Percentiles rank a stretch among this genome's conserved stretches.
phyloP scores from a whole-genome alignment of 73 alveolate genomes.

The Stentor roeselii region DNA sequence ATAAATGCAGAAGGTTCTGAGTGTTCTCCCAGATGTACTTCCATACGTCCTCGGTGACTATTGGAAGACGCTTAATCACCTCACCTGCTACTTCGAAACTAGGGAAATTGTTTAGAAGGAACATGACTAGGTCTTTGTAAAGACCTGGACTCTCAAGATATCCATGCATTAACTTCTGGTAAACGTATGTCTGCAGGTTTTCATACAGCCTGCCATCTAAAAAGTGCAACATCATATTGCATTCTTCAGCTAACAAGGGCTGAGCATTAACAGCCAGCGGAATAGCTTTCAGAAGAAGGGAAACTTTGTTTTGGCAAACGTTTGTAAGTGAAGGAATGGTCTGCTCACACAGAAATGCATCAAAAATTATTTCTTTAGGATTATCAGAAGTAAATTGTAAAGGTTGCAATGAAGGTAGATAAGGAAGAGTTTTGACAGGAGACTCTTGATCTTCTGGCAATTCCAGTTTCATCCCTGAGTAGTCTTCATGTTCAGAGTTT shows the following conservation, averaged over 20 bases:
- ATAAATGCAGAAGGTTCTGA: neutral
- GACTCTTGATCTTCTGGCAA: constrained; percentile 8
- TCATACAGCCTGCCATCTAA: neutral
- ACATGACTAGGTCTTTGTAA: neutral
- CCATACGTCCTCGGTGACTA: constrained; percentile 22
- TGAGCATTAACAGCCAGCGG: constrained; percentile 24
- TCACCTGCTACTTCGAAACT: constrained; percentile 25
- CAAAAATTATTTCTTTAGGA: constrained; percentile 27
- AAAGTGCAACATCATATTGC: neutral
- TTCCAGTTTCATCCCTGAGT: neutral
- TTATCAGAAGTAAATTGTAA: constrained; percentile 9
- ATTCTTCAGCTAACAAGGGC: constrained; percentile 15
- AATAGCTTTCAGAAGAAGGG: constrained; percentile 22
- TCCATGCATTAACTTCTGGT: constrained; percentile 13
- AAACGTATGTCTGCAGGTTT: neutral
- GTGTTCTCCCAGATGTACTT: constrained; percentile 16
- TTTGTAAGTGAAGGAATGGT: constrained; percentile 11
- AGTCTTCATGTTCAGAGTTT: constrained; percentile 14
- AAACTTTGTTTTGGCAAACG: neutral
- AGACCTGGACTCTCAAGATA: neutral
- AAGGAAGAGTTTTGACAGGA: neutral
- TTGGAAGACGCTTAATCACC: constrained; percentile 22
- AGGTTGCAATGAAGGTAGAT: constrained; percentile 22
- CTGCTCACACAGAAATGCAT: constrained; percentile 23
- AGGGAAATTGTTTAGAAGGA: constrained; percentile 2